Conservation (phyloP, 108 stramenopile species). For the Nannochloropsis salina region DNA sequence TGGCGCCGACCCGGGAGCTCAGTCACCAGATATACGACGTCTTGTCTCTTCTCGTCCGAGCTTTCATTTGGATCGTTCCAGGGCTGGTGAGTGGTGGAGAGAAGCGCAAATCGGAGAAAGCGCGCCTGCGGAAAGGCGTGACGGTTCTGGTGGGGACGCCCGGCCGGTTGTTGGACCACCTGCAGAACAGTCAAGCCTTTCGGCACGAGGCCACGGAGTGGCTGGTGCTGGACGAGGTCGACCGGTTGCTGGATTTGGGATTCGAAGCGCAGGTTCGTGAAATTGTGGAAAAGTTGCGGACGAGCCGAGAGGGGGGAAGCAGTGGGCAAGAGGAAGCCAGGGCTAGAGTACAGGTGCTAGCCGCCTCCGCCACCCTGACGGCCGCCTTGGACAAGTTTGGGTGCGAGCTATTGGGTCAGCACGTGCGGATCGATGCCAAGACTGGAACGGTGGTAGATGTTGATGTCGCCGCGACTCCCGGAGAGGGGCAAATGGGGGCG, state of each 20-base stretch:
- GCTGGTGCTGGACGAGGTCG: slow-evolving; percentile 90
- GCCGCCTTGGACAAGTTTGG: neutral
- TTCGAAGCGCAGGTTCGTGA: slow-evolving; percentile 64
- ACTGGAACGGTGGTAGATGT: neutral
- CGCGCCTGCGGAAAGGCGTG: slow-evolving; percentile 83
- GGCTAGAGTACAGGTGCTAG: neutral
- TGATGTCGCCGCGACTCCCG: neutral
- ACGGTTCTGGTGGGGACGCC: slow-evolving; percentile 90
- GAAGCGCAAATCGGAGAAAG: slow-evolving; percentile 89
- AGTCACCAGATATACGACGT: slow-evolving; percentile 65
- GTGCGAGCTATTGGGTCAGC: neutral
- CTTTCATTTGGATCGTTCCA: slow-evolving; percentile 75
- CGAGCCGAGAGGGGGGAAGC: neutral
- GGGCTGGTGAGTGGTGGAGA: slow-evolving; percentile 84
- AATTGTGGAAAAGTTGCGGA: slow-evolving; percentile 10
- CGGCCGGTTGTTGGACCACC: slow-evolving; percentile 87
- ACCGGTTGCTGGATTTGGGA: slow-evolving; percentile 87
- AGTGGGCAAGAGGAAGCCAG: neutral
- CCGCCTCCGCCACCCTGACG: neutral
- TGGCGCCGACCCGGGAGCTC: slow-evolving; percentile 90
- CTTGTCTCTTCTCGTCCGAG: slow-evolving; percentile 27
- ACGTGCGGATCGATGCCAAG: neutral
- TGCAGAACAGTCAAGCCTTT: slow-evolving; percentile 73
- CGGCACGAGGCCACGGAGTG: slow-evolving; percentile 62
- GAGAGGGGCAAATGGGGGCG: neutral